phyloP scores from a whole-genome alignment of 805 yeast genomes.

The Starmerella davenportii region DNA sequence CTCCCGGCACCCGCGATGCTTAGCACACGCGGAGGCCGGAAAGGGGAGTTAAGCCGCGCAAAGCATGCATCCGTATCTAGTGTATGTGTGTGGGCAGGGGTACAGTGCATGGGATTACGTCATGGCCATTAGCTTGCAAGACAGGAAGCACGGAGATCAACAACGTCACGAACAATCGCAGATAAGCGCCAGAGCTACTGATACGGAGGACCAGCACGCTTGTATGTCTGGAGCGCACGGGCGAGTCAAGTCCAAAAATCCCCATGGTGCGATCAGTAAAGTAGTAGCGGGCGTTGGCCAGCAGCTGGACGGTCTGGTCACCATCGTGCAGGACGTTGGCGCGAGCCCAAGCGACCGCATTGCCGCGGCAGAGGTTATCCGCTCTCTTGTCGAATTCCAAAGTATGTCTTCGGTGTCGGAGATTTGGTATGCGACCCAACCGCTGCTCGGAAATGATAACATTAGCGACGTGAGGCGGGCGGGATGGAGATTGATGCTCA shows the following conservation, averaged over 20 bases:
- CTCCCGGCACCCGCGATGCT: no score
- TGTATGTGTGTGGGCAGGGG: no score
- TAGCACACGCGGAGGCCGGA: no score
- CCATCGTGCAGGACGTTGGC: constrained; percentile 13
- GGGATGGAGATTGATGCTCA: constrained; percentile 34
- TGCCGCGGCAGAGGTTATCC: constrained; percentile 35
- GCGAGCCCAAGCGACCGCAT: constrained; percentile 21
- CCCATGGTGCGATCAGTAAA: constrained; percentile 6
- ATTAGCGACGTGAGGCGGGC: constrained; percentile 28
- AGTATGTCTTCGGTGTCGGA: constrained; percentile 47
- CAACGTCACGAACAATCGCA: neutral
- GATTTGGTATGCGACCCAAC: constrained; percentile 54
- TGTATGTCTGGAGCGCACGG: no score
- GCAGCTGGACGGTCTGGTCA: constrained; percentile 20
- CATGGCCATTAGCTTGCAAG: neutral
- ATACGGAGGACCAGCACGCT: no score
- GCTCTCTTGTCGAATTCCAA: constrained; percentile 33
- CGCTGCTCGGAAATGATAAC: constrained; percentile 28
- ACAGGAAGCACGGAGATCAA: no score
- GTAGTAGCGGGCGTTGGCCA: constrained; percentile 23
- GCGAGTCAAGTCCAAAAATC: no score
- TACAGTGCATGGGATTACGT: neutral
- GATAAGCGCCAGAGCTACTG: no score
- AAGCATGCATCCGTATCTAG: no score
- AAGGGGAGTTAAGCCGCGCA: no score